Evolutionary conservation across 1,139 yeast genomes (phyloP), one percentile per base, ranked within the genome.

Genomic region (Yamadazyma friedrichii): DNA sequence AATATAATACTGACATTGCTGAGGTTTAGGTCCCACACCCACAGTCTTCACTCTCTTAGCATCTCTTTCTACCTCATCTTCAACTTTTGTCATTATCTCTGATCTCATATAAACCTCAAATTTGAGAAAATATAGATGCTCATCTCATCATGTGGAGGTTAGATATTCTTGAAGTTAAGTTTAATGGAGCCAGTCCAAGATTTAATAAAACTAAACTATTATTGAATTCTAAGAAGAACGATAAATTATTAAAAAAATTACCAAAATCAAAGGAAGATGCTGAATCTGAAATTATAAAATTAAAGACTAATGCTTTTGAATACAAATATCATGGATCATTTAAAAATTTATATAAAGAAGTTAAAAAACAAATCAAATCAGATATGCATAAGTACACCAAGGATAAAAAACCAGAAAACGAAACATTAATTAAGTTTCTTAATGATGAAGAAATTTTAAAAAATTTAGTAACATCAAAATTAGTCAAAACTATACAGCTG

Each of bases 191-290:
- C 39, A 58, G 65, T 27, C 82, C 88, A 2, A 63, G 88, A 46
- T 79, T 74, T 50, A 67, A 71, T 1, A 70, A 70, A 43, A 82
- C 88, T 1, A 69, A 67, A 42, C 74, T 71, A 53, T 59, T 76
- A 35, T 62, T 76, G 45, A 61, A 61, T 38, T 78, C 81, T 17
- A 69, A 66, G 53, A 78, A 71, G 48, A 76, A 62, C 55, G 53
- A 61, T 33, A 70, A 75, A 46, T 54, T 78, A 25, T 53, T 78
- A 42, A 70, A 68, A 43, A 69, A 65, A 45, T 54, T 72, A 16
- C 76, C 77, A 1, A 47, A 59, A 15, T 24, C 46, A 11, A 56
- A 60, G 36, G 66, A 65, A 20, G 77, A 74, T 5, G 80, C 85
- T 1, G 49, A 54, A 12, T 48, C 51, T 10, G 71, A 74, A 53